phyloP scores from a whole-genome alignment of 768 basidiomycete genomes.

The Tricholoma sp. region DNA sequence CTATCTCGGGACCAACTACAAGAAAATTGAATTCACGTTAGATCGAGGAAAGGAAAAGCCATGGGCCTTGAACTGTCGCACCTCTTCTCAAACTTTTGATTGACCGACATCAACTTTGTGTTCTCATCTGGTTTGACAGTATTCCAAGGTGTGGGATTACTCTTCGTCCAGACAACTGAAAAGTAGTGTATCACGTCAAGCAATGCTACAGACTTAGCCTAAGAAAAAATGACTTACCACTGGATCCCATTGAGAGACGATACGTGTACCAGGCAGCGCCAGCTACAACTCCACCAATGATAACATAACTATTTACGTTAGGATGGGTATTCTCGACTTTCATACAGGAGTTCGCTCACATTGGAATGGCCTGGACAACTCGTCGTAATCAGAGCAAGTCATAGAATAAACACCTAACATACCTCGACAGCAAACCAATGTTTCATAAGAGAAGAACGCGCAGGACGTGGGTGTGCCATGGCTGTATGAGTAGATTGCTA shows the following conservation, averaged over 20 bases:
- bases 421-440: constrained; percentile 78
- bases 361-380: constrained; percentile 41
- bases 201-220: neutral
- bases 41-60: constrained; percentile 1
- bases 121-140: constrained; percentile 69
- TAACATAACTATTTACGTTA: constrained; percentile 36
- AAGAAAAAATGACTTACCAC: constrained; percentile 33
- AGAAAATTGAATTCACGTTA: constrained; percentile 2
- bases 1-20: constrained; percentile 72
- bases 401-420: constrained; percentile 15
- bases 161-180: constrained; percentile 53
- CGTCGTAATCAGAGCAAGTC: constrained; percentile 1
- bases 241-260: constrained; percentile 58
- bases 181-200: neutral
- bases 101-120: constrained; percentile 63
- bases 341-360: constrained; percentile 29
- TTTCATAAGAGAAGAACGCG: constrained; percentile 41
- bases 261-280: constrained; percentile 67
- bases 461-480: constrained; percentile 11
- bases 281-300: constrained; percentile 42
- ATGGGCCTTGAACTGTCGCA: constrained; percentile 25
- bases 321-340: constrained; percentile 6
- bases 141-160: constrained; percentile 89
- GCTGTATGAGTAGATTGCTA: constrained; percentile 8
- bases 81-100: constrained; percentile 75